Evolutionary conservation across 2,329 filamentous ascomycete genomes (phyloP).

Genomic region (Diaporthe sp.): DNA sequence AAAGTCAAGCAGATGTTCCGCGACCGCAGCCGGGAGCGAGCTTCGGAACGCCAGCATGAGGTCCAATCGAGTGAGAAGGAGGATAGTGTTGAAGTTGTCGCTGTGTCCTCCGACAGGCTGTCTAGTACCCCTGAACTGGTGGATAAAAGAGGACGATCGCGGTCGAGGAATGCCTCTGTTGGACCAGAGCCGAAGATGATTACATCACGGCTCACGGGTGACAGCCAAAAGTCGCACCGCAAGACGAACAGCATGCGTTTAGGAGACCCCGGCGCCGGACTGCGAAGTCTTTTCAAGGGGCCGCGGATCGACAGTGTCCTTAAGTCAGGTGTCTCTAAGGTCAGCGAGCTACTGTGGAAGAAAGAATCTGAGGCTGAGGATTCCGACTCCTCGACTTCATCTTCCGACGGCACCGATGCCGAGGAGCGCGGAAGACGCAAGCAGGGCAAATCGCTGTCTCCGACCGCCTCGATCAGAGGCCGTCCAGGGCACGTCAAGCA

Average conservation of each 20-base stretch:
- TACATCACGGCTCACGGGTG: slow-evolving; percentile 55
- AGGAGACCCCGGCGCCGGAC: slow-evolving; percentile 63
- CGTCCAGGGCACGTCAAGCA: slow-evolving; percentile 50
- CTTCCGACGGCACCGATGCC: slow-evolving; percentile 64
- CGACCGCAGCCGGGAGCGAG: slow-evolving; percentile 64
- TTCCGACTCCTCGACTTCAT: slow-evolving; percentile 54
- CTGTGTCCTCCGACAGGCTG: slow-evolving; percentile 11
- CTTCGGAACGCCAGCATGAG: slow-evolving; percentile 49
- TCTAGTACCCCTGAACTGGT: slow-evolving; percentile 42
- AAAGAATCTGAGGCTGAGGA: slow-evolving; percentile 58
- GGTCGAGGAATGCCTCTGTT: slow-evolving; percentile 50
- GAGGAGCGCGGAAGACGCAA: slow-evolving; percentile 58
- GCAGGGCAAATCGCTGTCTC: slow-evolving; percentile 41
- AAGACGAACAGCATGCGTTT: slow-evolving; percentile 64
- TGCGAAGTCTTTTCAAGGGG: slow-evolving; percentile 84
- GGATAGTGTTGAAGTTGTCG: slow-evolving; percentile 43
- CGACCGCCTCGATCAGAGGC: slow-evolving; percentile 52
- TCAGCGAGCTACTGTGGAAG: slow-evolving; percentile 70
- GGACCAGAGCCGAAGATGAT: slow-evolving; percentile 56
- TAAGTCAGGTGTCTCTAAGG: slow-evolving; percentile 68
- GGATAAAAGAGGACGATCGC: slow-evolving; percentile 46
- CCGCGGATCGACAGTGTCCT: slow-evolving; percentile 81
- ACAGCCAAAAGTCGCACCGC: slow-evolving; percentile 62
- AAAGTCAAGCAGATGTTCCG: slow-evolving; percentile 70
- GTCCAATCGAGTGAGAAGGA: slow-evolving; percentile 49